phyloP scores from a whole-genome alignment of 2,329 filamentous ascomycete species.

The Didymella lethalis region DNA sequence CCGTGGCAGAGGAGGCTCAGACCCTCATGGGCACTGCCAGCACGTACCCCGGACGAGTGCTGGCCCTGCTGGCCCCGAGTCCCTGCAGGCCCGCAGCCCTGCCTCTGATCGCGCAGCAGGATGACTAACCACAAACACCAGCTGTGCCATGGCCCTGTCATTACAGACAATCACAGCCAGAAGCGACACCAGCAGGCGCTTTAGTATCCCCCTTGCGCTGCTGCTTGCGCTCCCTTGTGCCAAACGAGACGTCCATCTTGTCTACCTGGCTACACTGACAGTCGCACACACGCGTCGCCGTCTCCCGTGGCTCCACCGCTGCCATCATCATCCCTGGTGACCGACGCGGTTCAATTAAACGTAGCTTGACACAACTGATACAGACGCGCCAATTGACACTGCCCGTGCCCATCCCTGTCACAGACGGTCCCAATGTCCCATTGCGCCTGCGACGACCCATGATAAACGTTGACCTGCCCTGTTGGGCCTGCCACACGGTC shows the following conservation, averaged over 20 bases:
- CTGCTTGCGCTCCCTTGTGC: conserved; percentile 6
- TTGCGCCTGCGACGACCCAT: conserved; percentile 22
- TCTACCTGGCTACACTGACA: conserved; percentile 14
- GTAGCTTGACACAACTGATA: conserved; percentile 33
- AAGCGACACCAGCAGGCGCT: neutral
- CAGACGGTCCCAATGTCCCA: conserved; percentile 29
- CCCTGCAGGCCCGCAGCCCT: neutral
- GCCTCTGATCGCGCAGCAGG: neutral
- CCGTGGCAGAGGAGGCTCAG: neutral
- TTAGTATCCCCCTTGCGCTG: neutral
- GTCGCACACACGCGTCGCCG: conserved; percentile 19
- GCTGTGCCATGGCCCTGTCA: neutral
- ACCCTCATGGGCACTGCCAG: neutral
- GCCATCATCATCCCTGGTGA: conserved; percentile 8
- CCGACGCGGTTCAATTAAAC: conserved; percentile 18
- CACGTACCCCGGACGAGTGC: conserved; percentile 1
- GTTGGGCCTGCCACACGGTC: conserved; percentile 6
- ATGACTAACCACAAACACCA: neutral
- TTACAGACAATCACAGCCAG: neutral
- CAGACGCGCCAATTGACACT: conserved; percentile 28
- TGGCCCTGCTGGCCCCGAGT: neutral
- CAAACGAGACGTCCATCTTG: neutral
- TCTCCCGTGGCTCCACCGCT: conserved; percentile 21
- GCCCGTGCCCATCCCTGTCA: conserved; percentile 24
- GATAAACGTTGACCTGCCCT: conserved; percentile 25